These are phyloP conservation scores for Lachnellula subtilissima DNA, from an alignment of 2,329 filamentous ascomycete genomes.

Conservation along the genomic window DNA sequence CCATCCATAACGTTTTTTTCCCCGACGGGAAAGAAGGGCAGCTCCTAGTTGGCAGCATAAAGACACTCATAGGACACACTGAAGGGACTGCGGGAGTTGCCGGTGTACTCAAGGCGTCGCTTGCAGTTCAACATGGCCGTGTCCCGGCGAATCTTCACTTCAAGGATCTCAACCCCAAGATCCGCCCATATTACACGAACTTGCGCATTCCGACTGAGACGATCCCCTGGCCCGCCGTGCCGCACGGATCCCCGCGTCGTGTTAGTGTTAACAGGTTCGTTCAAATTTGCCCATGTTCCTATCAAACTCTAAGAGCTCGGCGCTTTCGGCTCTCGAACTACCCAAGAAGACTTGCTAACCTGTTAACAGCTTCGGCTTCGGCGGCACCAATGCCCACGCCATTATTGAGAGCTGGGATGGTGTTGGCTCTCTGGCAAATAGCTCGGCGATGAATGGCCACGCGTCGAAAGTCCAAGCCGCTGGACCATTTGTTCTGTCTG, in stretches of 20 bases:
- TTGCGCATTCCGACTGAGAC: constrained; percentile 8
- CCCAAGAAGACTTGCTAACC: too few species aligned
- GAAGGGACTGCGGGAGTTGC: constrained; percentile 23
- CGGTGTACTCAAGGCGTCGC: constrained; percentile 19
- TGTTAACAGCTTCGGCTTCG: constrained; percentile 27
- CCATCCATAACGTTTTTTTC: constrained; percentile 7
- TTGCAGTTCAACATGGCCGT: constrained; percentile 22
- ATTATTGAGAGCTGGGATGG: constrained; percentile 35
- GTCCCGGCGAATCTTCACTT: constrained; percentile 11
- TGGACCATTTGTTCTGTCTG: constrained; percentile 6
- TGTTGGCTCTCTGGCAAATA: neutral
- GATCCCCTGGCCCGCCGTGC: constrained; percentile 13
- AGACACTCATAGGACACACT: constrained; percentile 26
- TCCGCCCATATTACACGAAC: constrained; percentile 18
- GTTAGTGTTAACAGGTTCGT: constrained; percentile 1
- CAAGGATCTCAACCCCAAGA: constrained; percentile 14
- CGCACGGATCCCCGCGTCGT: constrained; percentile 10
- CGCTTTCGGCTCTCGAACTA: too few species aligned
- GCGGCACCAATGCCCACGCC: constrained; percentile 22
- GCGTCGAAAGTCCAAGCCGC: neutral
- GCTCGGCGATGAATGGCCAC: neutral
- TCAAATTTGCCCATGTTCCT: too few species aligned
- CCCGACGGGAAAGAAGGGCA: constrained; percentile 1
- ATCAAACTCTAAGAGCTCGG: too few species aligned
- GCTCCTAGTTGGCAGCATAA: constrained; percentile 20